Conservation (phyloP, 2,329 filamentous ascomycete genomes). For the Paraconiothyrium brasiliense region DNA sequence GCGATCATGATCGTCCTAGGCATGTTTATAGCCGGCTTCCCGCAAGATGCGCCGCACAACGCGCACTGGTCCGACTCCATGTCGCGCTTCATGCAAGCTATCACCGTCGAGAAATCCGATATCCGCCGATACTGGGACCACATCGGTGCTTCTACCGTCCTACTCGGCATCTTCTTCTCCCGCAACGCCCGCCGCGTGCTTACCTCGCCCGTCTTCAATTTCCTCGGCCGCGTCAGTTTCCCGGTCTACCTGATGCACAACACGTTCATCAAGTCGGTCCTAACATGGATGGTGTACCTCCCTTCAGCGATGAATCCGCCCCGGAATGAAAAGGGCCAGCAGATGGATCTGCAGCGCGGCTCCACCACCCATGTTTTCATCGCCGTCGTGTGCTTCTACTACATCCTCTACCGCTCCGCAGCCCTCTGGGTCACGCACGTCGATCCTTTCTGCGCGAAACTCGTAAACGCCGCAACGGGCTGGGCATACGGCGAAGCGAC, state of each 20-base stretch:
- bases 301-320: slow-evolving; percentile 50
- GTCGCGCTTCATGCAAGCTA: slow-evolving; percentile 53
- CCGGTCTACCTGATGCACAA: slow-evolving; percentile 72
- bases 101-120: slow-evolving; percentile 60
- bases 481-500: slow-evolving; percentile 45
- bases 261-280: slow-evolving; percentile 65
- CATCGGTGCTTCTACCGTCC: slow-evolving; percentile 60
- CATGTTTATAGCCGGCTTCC: slow-evolving; percentile 68
- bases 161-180: slow-evolving; percentile 64
- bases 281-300: slow-evolving; percentile 68
- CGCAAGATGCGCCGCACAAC: slow-evolving; percentile 64
- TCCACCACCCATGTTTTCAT: slow-evolving; percentile 43
- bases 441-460: slow-evolving; percentile 47
- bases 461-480: slow-evolving; percentile 41
- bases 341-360: slow-evolving; percentile 46
- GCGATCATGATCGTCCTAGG: slow-evolving; percentile 62
- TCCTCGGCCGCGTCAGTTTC: slow-evolving; percentile 71
- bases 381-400: slow-evolving; percentile 48
- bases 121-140: slow-evolving; percentile 61
- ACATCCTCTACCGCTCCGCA: slow-evolving; percentile 46
- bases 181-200: slow-evolving; percentile 62
- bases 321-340: slow-evolving; percentile 47
- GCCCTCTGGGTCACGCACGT: slow-evolving; percentile 46
- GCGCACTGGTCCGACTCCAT: slow-evolving; percentile 64
- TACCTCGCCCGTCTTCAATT: slow-evolving; percentile 65